phyloP scores from a whole-genome alignment of 352 stramenopile species.

The Globisporangium perplexum region DNA sequence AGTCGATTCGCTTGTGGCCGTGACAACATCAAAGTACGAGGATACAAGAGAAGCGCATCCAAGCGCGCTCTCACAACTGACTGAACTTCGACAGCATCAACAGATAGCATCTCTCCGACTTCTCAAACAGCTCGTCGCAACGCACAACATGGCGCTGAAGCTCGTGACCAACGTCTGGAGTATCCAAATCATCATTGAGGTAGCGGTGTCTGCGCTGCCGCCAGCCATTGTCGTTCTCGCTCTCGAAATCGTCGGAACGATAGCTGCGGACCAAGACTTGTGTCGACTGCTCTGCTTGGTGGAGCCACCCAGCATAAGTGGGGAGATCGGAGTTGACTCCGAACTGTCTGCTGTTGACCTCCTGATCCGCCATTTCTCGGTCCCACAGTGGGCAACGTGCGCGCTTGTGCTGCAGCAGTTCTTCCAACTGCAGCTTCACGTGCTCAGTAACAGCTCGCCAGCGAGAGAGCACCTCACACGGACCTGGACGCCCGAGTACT shows the following conservation, averaged over 20 bases:
- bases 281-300: conserved; percentile 5
- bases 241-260: not conserved
- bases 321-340: not conserved
- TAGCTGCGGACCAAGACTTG: conserved; percentile 2
- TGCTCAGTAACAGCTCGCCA: not conserved
- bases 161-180: conserved; percentile 9
- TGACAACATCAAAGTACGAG: too few relatives aligned
- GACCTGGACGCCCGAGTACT: conserved; percentile 8
- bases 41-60: not conserved
- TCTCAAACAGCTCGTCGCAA: conserved; percentile 2
- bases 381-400: conserved; percentile 5
- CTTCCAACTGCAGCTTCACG: conserved; percentile 6
- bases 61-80: not conserved
- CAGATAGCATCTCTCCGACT: conserved; percentile 5
- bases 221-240: conserved; percentile 1
- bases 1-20: too few relatives aligned
- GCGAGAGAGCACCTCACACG: not conserved
- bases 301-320: not conserved
- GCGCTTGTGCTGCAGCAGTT: conserved; percentile 2
- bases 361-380: conserved; percentile 4
- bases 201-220: conserved; percentile 2
- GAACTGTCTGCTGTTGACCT: not conserved
- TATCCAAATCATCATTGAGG: conserved; percentile 5
- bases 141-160: conserved; percentile 2
- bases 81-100: not conserved